Evolutionary conservation across 2,329 filamentous ascomycete genomes (phyloP), one percentile per base, ranked within the genome.

Genomic region (Tolypocladium amazonense): DNA sequence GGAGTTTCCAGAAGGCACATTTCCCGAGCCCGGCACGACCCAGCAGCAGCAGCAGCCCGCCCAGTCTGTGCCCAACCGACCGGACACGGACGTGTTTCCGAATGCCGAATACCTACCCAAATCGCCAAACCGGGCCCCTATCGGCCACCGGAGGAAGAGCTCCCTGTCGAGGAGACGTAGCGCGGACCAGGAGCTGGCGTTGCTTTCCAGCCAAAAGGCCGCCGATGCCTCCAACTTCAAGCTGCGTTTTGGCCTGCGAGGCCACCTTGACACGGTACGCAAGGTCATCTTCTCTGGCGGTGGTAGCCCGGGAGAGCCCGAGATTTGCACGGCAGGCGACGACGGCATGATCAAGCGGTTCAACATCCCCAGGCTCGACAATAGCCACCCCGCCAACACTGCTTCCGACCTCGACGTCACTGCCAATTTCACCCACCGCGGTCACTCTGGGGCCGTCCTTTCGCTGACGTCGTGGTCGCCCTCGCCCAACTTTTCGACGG

Each of bases 281-380:
- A 91, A 91, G 1, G 90, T 97, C 61, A 96, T 97, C 64, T 99
- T 99, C 75, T 97, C 92, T 1, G 94, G 94, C 30, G 94, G 94
- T 50, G 94, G 94, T 62, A 97, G 92, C 69, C 92, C 92, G 4
- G 91, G 90, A 4, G 94, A 99, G 71, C 94, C 94, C 1, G 94
- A 99, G 73, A 93, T 99, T 58, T 97, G 93, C 75, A 99, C 93
- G 3, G 91, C 90, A 56, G 91, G 93, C 59, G 94, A 99, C 68
- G 94, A 99, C 71, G 93, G 93, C 60, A 89, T 93, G 67, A 89
- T 99, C 72, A 99, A 99, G 74, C 86, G 94, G 58, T 99, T 96
- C 87, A 92, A 96, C 68, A 92, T 99, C 62, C 94, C 94, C 12
- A 87, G 89, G 50, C 89, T 92, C 64, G 88, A 88, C 59, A 67